Evolutionary conservation across 2,329 filamentous ascomycete species (phyloP), one percentile per base, ranked within the genome.

Genomic region (Chalaropsis thielavioides): DNA sequence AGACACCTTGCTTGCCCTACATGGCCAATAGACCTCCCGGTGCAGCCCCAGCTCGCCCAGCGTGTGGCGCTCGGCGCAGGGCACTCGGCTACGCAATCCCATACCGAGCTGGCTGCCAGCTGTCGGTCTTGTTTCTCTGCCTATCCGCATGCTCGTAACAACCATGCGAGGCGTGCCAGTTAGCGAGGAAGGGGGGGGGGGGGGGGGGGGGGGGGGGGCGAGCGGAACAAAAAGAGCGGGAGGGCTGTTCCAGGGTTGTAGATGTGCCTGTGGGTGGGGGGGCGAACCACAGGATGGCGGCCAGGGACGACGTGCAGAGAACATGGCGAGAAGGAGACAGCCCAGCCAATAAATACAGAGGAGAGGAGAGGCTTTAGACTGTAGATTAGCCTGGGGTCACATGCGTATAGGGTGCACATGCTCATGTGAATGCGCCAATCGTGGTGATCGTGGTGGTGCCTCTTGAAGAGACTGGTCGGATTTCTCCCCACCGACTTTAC

Each of bases 81-180:
- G 24, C 24, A 5, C 24, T 31, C 11, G 27, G 51, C 15, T 35
- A 6, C 17, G 35, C 24, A 24, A 15, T 58, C 13, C 17, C 13
- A 17, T 5, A 15, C 24, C 35, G 27, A 15, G 24, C 40, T 41
- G 22, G 17, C 24, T 40, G 44, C 24, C 60, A 62, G 24, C 8
- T 62, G 13, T 7, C 44, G 19, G 60, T 1, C 49, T 15, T 62
- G 31, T 54, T 11, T 51, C 46, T 51, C 19, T 24, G 22, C 11
- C 19, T 51, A 19, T 24, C 19, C 5, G 24, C 24, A 13, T 24
- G 46, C 46, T 51, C 46, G 46, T 51, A 51, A 51, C 46, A 19
- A 51, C 10, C 44, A 38, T 22, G 35, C 35, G 44, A 40, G 61
- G 61, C 35, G 61, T 62, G 27, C 49, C 43, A 62, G 44, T 54